Base-by-base conservation (phyloP, 345 rosid species). In the Euphorbia peplus region DNA sequence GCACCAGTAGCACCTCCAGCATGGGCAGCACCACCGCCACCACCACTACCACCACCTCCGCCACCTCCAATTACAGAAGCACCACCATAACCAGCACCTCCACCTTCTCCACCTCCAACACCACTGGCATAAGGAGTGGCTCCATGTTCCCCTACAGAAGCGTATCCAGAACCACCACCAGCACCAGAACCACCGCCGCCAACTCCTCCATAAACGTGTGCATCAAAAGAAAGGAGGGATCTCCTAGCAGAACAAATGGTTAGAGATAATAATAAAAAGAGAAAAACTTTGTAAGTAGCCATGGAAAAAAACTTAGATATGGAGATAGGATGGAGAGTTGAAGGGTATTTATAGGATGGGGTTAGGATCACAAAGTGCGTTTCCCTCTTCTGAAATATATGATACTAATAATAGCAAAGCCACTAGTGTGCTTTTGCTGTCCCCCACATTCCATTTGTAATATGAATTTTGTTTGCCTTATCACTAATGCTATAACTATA, bases 341-440 rank as follows among this genome's bases (percentile, higher is more conserved):
- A 0, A 22, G 37, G 70, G 58, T 64, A 65, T 47, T 65, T 72
- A 72, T 72, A 72, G 75, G 70, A 10, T 55, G 42, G 59, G 60
- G 18, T 56, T 9, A 19, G 64, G 52, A 32, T 57, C 70, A 28
- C 25, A 65, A 58, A 47, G 50, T 63, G 58, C 48, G 48, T 71
- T 32, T 35, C 50, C 15, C 15, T 42, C 0, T 5, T 14, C 4
- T 8, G 8, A 15, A 2, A 10, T n/a, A n/a, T n/a, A n/a, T 29
- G 37, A 39, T 57, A 58, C 67, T 64, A 60, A 10, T 14, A 44
- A 44, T 19, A 63, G 26, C n/a, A n/a, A n/a, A 51, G 26, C 22
- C 37, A 24, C 26, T 46, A 52, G 75, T 73, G 79, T 71, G 78
- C 21, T 75, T 76, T 68, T 58, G 82, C 83, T 80, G 87, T 78